Evolutionary conservation across 192 early-diverging fungal genomes (phyloP), one percentile per base, ranked within the genome.

Genomic region (Gamsiella multidivaricata): DNA sequence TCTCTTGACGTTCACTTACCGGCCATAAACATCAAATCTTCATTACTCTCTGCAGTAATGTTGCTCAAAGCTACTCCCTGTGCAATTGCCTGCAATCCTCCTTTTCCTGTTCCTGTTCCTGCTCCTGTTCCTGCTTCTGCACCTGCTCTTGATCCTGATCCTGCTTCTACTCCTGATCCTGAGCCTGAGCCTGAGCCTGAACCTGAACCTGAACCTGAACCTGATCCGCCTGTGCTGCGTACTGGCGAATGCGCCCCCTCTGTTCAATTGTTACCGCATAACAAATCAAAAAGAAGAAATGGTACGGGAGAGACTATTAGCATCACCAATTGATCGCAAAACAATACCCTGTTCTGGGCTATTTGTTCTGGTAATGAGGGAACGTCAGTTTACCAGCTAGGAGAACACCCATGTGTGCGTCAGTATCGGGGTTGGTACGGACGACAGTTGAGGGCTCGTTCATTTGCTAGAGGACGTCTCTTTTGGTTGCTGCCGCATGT

Each of bases 1-100:
- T 22, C 34, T 8, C 47, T 41, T 7, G 7, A 3, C 20, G 23
- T 33, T 54, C 12, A 3, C 2, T 34, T 61, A 76, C 72, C 72
- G n/a, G 50, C 65, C 59, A 76, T 76, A 22, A 67, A 67, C 65
- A 76, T 76, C 39, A 76, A 32, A 17, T 67, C 72, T n/a, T 67
- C 39, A 37, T 67, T 59, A 20, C 53, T 62, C 26, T 62, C 47
- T 5, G 72, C 64, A 29, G 72, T 55, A 28, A 67, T 59, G 25
- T 76, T 66, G 25, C 32, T 43, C 5, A 61, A 18, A 20, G 72
- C 72, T 5, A 53, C 42, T 25, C 72, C 72, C 32, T 46, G 43
- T 26, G 69, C 69, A 20, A 71, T 54, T 0, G 60, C 60, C 18
- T 62, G 42, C 22, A 46, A 15, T 17, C 33, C 33, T 39, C 37